Evolutionary conservation across 306 rosid genomes (phyloP).

Genomic region (Malus domestica): DNA sequence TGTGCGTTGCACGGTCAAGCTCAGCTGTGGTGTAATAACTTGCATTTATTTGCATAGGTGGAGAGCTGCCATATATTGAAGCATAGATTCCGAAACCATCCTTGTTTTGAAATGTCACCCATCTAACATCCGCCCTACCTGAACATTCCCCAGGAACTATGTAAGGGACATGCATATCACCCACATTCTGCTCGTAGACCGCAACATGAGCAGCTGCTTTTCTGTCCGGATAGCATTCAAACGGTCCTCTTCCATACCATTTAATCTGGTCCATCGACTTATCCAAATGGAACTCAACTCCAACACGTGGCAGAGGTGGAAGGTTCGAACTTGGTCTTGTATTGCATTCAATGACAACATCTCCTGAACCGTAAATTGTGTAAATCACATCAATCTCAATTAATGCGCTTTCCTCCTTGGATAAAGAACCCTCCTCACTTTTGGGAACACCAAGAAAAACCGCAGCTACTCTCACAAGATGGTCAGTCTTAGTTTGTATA

Average conservation of each 20-base stretch:
- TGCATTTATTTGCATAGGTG: slow-evolving; percentile 91
- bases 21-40: slow-evolving; percentile 70
- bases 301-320: slow-evolving; percentile 94
- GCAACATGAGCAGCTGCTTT: slow-evolving; percentile 84
- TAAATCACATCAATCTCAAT: slow-evolving; percentile 48
- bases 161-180: slow-evolving; percentile 86
- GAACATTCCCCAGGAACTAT: slow-evolving; percentile 82
- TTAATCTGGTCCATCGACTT: slow-evolving; percentile 52
- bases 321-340: slow-evolving; percentile 60
- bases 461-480: slow-evolving; percentile 33
- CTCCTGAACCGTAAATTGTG: slow-evolving; percentile 68
- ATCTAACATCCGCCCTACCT: slow-evolving; percentile 86
- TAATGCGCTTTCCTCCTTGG: slow-evolving; percentile 28
- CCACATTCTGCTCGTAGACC: slow-evolving; percentile 51
- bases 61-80: slow-evolving; percentile 65
- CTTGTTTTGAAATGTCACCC: slow-evolving; percentile 72
- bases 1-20: slow-evolving; percentile 68
- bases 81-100: slow-evolving; percentile 80
- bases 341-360: slow-evolving; percentile 58
- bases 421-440: slow-evolving; percentile 22
- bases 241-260: slow-evolving; percentile 97
- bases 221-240: slow-evolving; percentile 90
- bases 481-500: slow-evolving; percentile 21
- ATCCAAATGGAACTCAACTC: slow-evolving; percentile 63
- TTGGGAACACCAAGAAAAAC: slow-evolving; percentile 50